Percentiles rank a stretch among this genome's conserved stretches.
Conservation (phyloP, 2,329 filamentous ascomycete species). For the Leptoxyphium fumago region DNA sequence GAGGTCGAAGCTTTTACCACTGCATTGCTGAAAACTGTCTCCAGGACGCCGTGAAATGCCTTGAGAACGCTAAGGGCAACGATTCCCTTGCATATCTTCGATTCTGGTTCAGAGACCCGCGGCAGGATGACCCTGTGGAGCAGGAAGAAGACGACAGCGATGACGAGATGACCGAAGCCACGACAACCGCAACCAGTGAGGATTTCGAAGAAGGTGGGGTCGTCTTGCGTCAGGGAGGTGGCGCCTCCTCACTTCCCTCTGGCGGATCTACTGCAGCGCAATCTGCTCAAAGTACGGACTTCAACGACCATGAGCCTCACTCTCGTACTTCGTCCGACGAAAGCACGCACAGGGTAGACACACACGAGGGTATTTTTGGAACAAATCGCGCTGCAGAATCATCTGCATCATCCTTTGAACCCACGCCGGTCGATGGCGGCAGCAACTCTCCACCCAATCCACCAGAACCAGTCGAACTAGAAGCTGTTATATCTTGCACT, state of each 20-base stretch:
- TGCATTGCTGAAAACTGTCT: constrained; percentile 70
- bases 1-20: constrained; percentile 72
- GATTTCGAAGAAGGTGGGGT: constrained; percentile 37
- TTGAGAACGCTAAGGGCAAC: constrained; percentile 78
- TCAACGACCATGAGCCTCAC: constrained; percentile 13
- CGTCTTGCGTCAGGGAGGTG: constrained; percentile 24
- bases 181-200: constrained; percentile 30
- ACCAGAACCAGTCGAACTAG: constrained; percentile 49
- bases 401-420: constrained; percentile 17
- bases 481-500: constrained; percentile 82
- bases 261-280: constrained; percentile 8
- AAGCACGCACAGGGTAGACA: constrained; percentile 26
- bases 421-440: constrained; percentile 14
- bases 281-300: constrained; percentile 25
- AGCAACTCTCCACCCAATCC: constrained; percentile 8
- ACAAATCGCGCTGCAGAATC: constrained; percentile 22
- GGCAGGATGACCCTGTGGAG: constrained; percentile 29
- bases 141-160: constrained; percentile 20
- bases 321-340: constrained; percentile 32
- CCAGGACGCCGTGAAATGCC: constrained; percentile 57
- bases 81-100: constrained; percentile 82
- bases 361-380: constrained; percentile 31
- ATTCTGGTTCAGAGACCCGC: constrained; percentile 69
- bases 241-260: constrained; percentile 7
- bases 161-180: constrained; percentile 30